Conservation (phyloP, 2,329 filamentous ascomycete species). For the Cordyceps cateniannulata region DNA sequence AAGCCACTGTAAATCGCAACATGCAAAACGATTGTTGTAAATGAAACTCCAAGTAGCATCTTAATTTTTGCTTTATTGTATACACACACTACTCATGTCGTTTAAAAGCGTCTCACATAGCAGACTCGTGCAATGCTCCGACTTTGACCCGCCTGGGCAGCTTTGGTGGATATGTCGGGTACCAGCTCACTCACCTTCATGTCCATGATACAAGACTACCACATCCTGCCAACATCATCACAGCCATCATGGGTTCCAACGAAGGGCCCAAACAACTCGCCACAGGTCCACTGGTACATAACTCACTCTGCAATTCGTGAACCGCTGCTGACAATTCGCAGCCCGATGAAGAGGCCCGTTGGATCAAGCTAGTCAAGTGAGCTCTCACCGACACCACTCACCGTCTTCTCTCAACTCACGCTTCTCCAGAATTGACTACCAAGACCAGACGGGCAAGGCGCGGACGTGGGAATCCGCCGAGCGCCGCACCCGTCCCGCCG, state of each 20-base stretch:
- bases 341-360: constrained; percentile 47
- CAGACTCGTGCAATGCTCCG: background rate
- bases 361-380: constrained; percentile 55
- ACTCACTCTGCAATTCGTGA: background rate
- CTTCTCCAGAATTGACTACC: constrained; percentile 50
- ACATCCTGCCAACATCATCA: background rate
- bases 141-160: background rate
- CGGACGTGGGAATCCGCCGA: constrained; percentile 69
- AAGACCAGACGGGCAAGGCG: constrained; percentile 51
- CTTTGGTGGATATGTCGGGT: background rate
- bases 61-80: too few relatives aligned
- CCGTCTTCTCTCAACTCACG: background rate
- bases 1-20: too few relatives aligned
- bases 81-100: too few relatives aligned
- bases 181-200: background rate
- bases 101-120: too few relatives aligned
- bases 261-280: constrained; percentile 36
- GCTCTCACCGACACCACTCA: background rate
- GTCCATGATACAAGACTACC: background rate
- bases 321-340: constrained; percentile 19
- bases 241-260: constrained; percentile 31
- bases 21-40: too few relatives aligned
- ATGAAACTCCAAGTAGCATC: too few relatives aligned
- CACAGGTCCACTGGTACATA: constrained; percentile 37
- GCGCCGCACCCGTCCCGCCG: constrained; percentile 58